Percentiles rank a stretch among this genome's conserved stretches.
These are phyloP conservation scores for Chaetomium globosum DNA, from an alignment of 2,329 filamentous ascomycete species.

Conservation along the genomic window DNA sequence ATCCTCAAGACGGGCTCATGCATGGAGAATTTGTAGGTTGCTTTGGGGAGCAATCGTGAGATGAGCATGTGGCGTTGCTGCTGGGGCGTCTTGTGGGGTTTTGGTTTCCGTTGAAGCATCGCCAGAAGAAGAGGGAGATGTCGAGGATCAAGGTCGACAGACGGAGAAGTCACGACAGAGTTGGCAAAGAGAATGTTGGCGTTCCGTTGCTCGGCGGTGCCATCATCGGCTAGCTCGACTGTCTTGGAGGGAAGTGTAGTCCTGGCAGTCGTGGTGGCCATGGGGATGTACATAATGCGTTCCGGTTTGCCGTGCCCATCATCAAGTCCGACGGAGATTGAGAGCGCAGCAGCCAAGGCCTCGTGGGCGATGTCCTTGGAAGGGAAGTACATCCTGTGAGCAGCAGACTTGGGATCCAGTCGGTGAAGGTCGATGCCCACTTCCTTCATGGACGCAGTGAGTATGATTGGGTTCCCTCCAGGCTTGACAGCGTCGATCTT, in stretches of 20 bases:
- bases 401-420: slow-evolving; percentile 87
- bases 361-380: slow-evolving; percentile 92
- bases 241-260: slow-evolving; percentile 95
- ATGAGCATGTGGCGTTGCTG: slow-evolving; percentile 69
- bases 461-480: slow-evolving; percentile 69
- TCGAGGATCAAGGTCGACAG: slow-evolving; percentile 86
- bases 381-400: slow-evolving; percentile 98
- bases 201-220: slow-evolving; percentile 79
- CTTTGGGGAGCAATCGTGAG: slow-evolving; percentile 88
- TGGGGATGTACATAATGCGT: slow-evolving; percentile 87
- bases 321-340: slow-evolving; percentile 87
- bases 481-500: slow-evolving; percentile 70
- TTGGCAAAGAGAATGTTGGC: slow-evolving; percentile 97
- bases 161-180: slow-evolving; percentile 92
- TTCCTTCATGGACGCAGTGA: slow-evolving; percentile 95
- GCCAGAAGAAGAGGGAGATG: slow-evolving; percentile 85
- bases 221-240: slow-evolving; percentile 73
- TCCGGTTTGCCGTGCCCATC: slow-evolving; percentile 86
- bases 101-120: slow-evolving; percentile 64
- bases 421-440: slow-evolving; percentile 90
- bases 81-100: slow-evolving; percentile 44
- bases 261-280: slow-evolving; percentile 93
- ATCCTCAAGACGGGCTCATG: slow-evolving; percentile 95
- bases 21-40: slow-evolving; percentile 91
- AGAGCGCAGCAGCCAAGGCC: slow-evolving; percentile 86